Evolutionary conservation across 768 basidiomycete genomes (phyloP).

Genomic region (Fibroporia radiculosa): DNA sequence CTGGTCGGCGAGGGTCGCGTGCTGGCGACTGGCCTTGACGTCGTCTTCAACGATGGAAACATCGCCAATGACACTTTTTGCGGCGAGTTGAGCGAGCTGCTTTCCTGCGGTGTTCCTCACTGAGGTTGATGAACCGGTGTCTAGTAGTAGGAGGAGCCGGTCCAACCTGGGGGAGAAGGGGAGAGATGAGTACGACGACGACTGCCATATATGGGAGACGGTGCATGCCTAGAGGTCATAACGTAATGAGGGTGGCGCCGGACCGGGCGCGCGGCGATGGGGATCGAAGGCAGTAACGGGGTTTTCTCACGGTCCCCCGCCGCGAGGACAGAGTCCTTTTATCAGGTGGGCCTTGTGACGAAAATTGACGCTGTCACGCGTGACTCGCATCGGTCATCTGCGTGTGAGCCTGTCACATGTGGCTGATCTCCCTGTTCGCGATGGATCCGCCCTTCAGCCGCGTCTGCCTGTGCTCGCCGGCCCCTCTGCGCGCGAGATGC

Average conservation of each 20-base stretch:
- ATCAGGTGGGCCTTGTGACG: slow-evolving; percentile 44
- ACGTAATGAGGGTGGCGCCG: slow-evolving; percentile 43
- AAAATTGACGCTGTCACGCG: slow-evolving; percentile 31
- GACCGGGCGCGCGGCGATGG: slow-evolving; percentile 39
- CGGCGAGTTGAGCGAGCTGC: slow-evolving; percentile 88
- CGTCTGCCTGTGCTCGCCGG: too few species aligned
- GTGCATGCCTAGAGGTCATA: slow-evolving; percentile 69
- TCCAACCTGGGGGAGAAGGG: slow-evolving; percentile 60
- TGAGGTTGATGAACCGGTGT: slow-evolving; percentile 86
- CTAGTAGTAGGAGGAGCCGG: slow-evolving; percentile 90
- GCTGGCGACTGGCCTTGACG: slow-evolving; percentile 55
- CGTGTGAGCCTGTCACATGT: not conserved
- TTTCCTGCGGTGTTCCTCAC: slow-evolving; percentile 95
- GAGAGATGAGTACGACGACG: slow-evolving; percentile 9
- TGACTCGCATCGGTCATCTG: slow-evolving; percentile 16
- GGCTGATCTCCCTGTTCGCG: too few species aligned
- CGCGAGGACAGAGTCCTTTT: slow-evolving; percentile 42
- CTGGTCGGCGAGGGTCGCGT: slow-evolving; percentile 52
- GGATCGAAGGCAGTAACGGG: slow-evolving; percentile 35
- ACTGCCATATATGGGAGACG: slow-evolving; percentile 12
- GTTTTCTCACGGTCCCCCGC: slow-evolving; percentile 36
- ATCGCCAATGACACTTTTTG: slow-evolving; percentile 77
- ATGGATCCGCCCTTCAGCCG: too few species aligned
- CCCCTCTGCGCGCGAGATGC: too few species aligned
- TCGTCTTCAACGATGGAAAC: slow-evolving; percentile 70